Evolutionary conservation across 257 asterid species (phyloP).

Genomic region (Fraxinus pennsylvanica): DNA sequence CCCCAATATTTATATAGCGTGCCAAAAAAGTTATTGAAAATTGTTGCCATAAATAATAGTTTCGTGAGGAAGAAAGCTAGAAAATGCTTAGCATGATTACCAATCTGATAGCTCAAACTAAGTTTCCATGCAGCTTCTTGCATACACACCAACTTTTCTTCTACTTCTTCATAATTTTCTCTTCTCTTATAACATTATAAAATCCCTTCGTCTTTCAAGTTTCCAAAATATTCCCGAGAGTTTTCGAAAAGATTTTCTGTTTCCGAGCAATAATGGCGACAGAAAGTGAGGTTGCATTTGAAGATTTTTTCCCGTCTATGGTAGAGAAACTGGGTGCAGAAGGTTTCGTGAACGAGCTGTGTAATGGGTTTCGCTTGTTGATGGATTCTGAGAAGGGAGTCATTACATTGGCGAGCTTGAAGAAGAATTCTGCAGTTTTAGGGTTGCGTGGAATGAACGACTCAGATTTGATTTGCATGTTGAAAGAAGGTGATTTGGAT

Average conservation of each 20-base stretch:
- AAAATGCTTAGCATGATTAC: conserved; percentile 33
- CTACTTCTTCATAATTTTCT: conserved; percentile 1
- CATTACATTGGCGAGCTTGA: conserved; percentile 73
- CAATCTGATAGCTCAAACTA: background rate
- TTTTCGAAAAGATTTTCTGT: background rate
- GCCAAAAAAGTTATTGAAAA: conserved; percentile 26
- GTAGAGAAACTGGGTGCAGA: conserved; percentile 68
- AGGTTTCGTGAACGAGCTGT: conserved; percentile 64
- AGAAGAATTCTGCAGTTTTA: conserved; percentile 44
- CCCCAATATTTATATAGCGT: conserved; percentile 9
- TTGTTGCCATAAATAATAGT: background rate
- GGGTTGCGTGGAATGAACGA: conserved; percentile 51
- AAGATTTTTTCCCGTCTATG: conserved; percentile 79
- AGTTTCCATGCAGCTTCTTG: conserved; percentile 52
- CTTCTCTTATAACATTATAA: conserved; percentile 6
- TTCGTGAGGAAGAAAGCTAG: conserved; percentile 1
- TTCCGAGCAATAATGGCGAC: conserved; percentile 17
- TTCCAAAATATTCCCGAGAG: background rate
- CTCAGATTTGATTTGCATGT: conserved; percentile 52
- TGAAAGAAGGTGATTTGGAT: conserved; percentile 71
- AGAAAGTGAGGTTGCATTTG: conserved; percentile 36
- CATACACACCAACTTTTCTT: conserved; percentile 36
- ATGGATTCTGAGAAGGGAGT: conserved; percentile 54
- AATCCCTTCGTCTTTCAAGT: background rate
- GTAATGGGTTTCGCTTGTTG: conserved; percentile 58